Conservation (phyloP, 805 yeast species). For the Hanseniaspora pseudoguilliermondii region DNA sequence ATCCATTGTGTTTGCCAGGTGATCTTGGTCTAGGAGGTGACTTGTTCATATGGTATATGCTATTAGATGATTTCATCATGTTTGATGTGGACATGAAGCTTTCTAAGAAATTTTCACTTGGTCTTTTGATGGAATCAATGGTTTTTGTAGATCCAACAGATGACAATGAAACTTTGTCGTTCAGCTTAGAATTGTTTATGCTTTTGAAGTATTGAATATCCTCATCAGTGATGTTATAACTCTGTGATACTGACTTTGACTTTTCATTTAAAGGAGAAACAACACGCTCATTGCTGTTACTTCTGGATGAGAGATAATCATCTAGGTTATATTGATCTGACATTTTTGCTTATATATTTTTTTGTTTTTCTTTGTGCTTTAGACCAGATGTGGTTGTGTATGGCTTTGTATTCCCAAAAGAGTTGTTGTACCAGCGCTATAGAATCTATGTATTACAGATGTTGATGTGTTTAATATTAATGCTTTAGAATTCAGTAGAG, state of each 20-base stretch:
- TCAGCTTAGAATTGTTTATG: background rate
- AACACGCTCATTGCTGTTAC: background rate
- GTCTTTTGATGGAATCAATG: constrained; percentile 12
- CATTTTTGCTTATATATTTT: background rate
- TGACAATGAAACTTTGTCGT: constrained; percentile 3
- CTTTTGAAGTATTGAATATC: constrained; percentile 1
- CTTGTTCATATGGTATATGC: background rate
- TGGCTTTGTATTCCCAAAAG: too few relatives aligned
- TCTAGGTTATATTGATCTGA: constrained; percentile 2
- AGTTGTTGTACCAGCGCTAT: too few relatives aligned
- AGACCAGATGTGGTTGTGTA: too few relatives aligned
- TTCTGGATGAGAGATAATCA: background rate
- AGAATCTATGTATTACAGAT: too few relatives aligned
- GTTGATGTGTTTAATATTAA: too few relatives aligned
- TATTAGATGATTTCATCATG: background rate
- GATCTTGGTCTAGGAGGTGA: constrained; percentile 7
- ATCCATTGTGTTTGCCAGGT: background rate
- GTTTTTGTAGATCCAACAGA: constrained; percentile 13
- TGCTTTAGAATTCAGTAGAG: too few relatives aligned
- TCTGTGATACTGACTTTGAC: background rate
- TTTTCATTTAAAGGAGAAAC: background rate
- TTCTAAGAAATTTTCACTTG: constrained; percentile 11
- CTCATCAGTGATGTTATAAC: background rate
- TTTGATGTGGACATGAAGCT: background rate
- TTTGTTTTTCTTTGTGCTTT: background rate